A percentile compares a stretch with the other conserved stretches of the same genome.
These are phyloP conservation scores for Kalmusia sp. DNA, from an alignment of 2,329 filamentous ascomycete species.

Conservation along the genomic window DNA sequence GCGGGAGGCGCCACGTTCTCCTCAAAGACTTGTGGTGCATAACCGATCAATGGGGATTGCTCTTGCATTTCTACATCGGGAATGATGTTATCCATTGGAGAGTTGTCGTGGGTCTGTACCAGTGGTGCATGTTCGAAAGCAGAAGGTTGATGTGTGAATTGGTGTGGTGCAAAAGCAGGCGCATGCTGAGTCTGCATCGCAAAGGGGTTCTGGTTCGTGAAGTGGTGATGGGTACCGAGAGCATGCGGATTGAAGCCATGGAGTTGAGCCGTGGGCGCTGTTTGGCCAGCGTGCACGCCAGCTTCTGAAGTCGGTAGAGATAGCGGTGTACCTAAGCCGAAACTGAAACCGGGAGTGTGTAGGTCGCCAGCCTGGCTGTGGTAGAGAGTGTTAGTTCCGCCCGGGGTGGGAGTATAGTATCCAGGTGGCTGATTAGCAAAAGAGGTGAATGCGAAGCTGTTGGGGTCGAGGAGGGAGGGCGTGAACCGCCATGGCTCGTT, in stretches of 20 bases:
- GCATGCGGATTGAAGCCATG: constrained; percentile 66
- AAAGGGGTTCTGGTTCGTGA: constrained; percentile 76
- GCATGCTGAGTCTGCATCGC: constrained; percentile 55
- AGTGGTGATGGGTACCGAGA: constrained; percentile 50
- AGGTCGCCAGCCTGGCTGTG: constrained; percentile 85
- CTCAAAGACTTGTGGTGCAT: constrained; percentile 57
- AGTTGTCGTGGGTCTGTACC: constrained; percentile 71
- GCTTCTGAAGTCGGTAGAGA: constrained; percentile 78
- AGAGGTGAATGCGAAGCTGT: constrained; percentile 78
- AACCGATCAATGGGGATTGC: constrained; percentile 66
- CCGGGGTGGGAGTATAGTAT: constrained; percentile 88
- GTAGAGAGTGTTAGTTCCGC: constrained; percentile 79
- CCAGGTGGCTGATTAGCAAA: constrained; percentile 82
- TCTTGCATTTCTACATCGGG: constrained; percentile 67
- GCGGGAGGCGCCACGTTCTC: constrained; percentile 55
- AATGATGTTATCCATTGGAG: constrained; percentile 65
- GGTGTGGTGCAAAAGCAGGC: constrained; percentile 73
- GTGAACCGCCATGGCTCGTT: constrained; percentile 88
- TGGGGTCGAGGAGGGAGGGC: constrained; percentile 85
- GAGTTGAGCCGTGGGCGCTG: constrained; percentile 60
- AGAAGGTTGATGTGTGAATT: constrained; percentile 81
- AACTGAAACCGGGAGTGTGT: constrained; percentile 78
- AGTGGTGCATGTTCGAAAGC: constrained; percentile 74
- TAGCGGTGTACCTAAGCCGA: constrained; percentile 80
- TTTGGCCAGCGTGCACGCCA: constrained; percentile 65